These are phyloP conservation scores for Pyrus hybrid DNA, from an alignment of 331 rosid genomes.

Conservation along the genomic window DNA sequence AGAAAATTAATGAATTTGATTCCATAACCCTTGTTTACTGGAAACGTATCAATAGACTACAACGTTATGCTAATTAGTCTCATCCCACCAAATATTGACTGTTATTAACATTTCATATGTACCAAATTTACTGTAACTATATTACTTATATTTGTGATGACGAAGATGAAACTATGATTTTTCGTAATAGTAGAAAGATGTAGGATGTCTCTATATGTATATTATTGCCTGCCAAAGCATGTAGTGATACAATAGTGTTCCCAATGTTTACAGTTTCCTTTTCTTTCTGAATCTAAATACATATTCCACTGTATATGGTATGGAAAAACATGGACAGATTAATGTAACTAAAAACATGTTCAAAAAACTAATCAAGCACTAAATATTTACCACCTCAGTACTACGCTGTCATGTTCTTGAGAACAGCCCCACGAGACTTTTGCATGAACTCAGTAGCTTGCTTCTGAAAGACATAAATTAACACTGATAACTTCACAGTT, in stretches of 20 bases:
- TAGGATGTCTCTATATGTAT: neutral
- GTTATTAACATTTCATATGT: no score
- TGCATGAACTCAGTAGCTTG: conserved; percentile 87
- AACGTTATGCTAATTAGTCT: neutral
- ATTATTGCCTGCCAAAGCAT: neutral
- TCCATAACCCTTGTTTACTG: neutral
- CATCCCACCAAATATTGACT: neutral
- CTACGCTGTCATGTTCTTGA: conserved; percentile 75
- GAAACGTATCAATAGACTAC: no score
- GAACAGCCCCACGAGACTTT: conserved; percentile 76
- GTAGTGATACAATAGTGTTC: neutral
- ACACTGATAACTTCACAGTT: neutral
- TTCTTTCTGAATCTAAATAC: no score
- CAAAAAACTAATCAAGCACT: neutral
- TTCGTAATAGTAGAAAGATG: neutral
- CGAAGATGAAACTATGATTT: neutral
- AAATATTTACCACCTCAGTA: conserved; percentile 10
- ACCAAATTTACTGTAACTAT: neutral
- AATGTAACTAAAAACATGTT: neutral
- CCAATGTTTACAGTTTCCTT: no score
- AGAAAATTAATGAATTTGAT: neutral
- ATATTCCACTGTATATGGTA: no score
- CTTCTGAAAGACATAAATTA: conserved; percentile 41
- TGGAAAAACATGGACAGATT: no score
- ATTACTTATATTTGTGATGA: neutral